Percentiles rank a stretch among this genome's conserved stretches.
phyloP scores from a whole-genome alignment of 2,329 filamentous ascomycete genomes.

The Simplicillium aogashimaense region DNA sequence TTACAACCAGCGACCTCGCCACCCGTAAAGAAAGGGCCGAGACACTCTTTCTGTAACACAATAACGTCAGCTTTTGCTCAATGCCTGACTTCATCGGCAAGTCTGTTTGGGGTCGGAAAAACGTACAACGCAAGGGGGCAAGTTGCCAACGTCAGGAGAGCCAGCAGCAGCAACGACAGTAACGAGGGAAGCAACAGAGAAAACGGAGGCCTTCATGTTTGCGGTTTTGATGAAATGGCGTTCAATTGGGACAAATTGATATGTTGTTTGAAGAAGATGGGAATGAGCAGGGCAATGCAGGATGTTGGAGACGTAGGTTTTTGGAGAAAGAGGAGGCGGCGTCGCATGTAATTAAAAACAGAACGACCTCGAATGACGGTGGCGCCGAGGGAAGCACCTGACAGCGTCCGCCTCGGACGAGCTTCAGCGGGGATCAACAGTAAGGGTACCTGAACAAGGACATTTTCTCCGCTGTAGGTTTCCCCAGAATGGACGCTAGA shows the following conservation, averaged over 20 bases:
- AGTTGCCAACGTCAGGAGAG: conserved; percentile 10
- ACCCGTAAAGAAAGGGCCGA: conserved; percentile 21
- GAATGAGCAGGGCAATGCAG: background rate
- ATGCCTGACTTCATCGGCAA: background rate
- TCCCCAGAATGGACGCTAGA: too few relatives aligned
- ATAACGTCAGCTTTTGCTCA: background rate
- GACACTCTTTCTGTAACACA: conserved; percentile 13
- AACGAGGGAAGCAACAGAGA: conserved; percentile 16
- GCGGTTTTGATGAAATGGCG: background rate
- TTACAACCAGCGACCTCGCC: conserved; percentile 25
- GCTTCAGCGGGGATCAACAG: too few relatives aligned
- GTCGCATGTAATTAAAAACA: too few relatives aligned
- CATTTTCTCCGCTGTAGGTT: too few relatives aligned
- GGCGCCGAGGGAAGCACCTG: too few relatives aligned
- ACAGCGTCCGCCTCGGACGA: too few relatives aligned
- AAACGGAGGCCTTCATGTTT: conserved; percentile 24
- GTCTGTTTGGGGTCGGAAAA: conserved; percentile 1
- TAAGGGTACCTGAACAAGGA: too few relatives aligned
- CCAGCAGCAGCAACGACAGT: conserved; percentile 23
- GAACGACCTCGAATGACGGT: too few relatives aligned
- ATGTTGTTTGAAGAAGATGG: background rate
- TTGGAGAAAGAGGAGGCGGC: too few relatives aligned
- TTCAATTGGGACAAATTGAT: conserved; percentile 1
- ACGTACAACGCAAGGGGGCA: conserved; percentile 29
- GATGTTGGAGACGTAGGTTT: too few relatives aligned